phyloP scores from a whole-genome alignment of 345 rosid genomes.

The Cardiospermum halicacabum region DNA sequence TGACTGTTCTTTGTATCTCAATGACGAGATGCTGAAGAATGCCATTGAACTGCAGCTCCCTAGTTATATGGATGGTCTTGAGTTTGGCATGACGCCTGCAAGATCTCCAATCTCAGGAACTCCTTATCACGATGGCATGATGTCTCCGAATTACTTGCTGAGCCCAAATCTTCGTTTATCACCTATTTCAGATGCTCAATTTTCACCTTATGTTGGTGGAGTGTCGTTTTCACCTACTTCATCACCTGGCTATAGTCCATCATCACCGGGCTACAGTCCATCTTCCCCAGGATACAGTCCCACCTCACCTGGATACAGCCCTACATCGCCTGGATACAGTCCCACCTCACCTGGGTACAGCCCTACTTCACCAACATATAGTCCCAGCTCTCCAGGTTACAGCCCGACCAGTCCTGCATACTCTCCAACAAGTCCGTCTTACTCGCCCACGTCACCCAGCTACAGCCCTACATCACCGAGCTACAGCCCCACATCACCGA shows the following conservation, averaged over 20 bases:
- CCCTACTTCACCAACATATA: conserved; percentile 85
- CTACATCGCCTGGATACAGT: conserved; percentile 79
- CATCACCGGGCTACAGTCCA: conserved; percentile 78
- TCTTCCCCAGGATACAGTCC: conserved; percentile 64
- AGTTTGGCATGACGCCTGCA: conserved; percentile 87
- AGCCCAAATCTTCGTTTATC: conserved; percentile 83
- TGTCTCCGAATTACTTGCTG: conserved; percentile 82
- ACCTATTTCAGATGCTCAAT: conserved; percentile 75
- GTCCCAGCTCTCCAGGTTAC: conserved; percentile 83
- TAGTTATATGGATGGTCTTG: conserved; percentile 89
- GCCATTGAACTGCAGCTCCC: conserved; percentile 98
- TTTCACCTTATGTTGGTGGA: conserved; percentile 93
- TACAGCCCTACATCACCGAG: conserved; percentile 66
- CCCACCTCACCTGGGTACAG: conserved; percentile 83
- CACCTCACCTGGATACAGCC: conserved; percentile 77
- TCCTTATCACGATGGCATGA: conserved; percentile 94
- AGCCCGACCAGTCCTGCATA: conserved; percentile 89
- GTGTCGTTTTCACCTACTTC: conserved; percentile 84
- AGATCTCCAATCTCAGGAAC: conserved; percentile 87
- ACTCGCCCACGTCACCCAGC: conserved; percentile 55
- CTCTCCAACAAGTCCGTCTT: conserved; percentile 77
- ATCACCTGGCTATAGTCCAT: conserved; percentile 81
- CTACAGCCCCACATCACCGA: conserved; percentile 80
- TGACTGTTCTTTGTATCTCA: conserved; percentile 78
- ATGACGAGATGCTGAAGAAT: conserved; percentile 95